Conservation (phyloP, 2,329 filamentous ascomycete species). For the Apiospora aurea region DNA sequence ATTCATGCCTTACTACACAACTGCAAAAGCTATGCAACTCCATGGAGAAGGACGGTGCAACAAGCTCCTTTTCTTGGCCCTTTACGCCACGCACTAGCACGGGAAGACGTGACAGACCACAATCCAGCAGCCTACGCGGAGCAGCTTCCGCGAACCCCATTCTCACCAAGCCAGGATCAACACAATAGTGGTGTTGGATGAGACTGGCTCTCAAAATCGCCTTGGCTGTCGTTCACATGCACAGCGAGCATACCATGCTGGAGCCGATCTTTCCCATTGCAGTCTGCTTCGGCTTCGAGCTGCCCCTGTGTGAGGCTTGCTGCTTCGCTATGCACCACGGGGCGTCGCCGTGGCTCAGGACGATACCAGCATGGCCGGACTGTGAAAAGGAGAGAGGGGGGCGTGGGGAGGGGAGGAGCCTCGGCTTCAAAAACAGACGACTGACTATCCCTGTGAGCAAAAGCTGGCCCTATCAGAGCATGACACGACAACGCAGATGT, state of each 20-base stretch:
- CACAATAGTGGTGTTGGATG: not conserved
- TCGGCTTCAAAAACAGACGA: not conserved
- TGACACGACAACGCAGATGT: conserved; percentile 13
- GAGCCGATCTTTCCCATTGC: not conserved
- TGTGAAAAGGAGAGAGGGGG: not conserved
- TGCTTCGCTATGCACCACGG: not conserved
- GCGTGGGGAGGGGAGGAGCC: not conserved
- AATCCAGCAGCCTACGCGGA: not conserved
- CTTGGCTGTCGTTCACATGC: not conserved
- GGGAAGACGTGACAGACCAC: not conserved
- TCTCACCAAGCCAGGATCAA: not conserved
- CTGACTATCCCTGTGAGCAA: not conserved
- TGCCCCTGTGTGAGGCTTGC: not conserved
- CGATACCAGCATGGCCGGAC: not conserved
- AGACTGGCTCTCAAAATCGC: not conserved
- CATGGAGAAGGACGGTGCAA: not conserved
- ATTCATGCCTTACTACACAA: not conserved
- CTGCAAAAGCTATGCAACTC: not conserved
- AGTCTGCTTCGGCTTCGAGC: not conserved
- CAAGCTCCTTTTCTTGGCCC: not conserved
- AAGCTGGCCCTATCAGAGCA: conserved; percentile 5
- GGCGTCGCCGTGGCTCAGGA: not conserved
- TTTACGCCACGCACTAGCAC: not conserved
- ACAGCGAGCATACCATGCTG: not conserved
- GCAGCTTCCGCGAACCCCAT: not conserved